A percentile compares a stretch with the other conserved stretches of the same genome.
phyloP scores from a whole-genome alignment of 108 stramenopile genomes.

The Cylindrotheca closterium region DNA sequence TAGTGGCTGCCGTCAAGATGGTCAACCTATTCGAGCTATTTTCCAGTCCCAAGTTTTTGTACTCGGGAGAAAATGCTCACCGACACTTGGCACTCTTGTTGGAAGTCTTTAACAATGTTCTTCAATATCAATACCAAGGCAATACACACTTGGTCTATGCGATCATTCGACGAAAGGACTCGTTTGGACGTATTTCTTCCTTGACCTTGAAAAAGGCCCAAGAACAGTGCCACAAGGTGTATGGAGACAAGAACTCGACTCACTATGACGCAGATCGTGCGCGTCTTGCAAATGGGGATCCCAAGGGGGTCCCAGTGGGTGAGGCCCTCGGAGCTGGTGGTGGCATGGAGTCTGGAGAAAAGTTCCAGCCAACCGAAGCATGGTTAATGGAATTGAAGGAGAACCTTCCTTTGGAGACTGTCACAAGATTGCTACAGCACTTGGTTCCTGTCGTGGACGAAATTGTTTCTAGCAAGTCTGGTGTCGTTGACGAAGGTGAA shows the following conservation, averaged over 20 bases:
- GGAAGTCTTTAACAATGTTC: constrained; percentile 97
- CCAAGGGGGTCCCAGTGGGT: constrained; percentile 55
- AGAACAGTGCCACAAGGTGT: constrained; percentile 77
- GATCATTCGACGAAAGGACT: constrained; percentile 88
- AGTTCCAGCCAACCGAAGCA: constrained; percentile 77
- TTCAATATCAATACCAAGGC: constrained; percentile 98
- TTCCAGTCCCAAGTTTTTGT: constrained; percentile 87
- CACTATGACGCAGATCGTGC: constrained; percentile 65
- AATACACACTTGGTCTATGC: constrained; percentile 97
- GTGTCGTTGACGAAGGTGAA: constrained; percentile 87
- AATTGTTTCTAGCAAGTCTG: constrained; percentile 62
- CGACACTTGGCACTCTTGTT: constrained; percentile 87
- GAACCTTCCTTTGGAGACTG: constrained; percentile 88
- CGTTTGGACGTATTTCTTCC: constrained; percentile 76
- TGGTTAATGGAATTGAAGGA: constrained; percentile 90
- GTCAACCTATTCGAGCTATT: constrained; percentile 95
- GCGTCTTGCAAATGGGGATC: constrained; percentile 47
- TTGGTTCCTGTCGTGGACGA: constrained; percentile 95
- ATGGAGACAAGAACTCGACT: constrained; percentile 52
- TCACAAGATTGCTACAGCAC: constrained; percentile 86
- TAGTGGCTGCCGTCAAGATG: constrained; percentile 91
- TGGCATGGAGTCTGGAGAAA: constrained; percentile 35
- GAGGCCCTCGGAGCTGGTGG: constrained; percentile 30
- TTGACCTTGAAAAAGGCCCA: constrained; percentile 74
- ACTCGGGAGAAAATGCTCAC: constrained; percentile 87